A percentile compares a stretch with the other conserved stretches of the same genome.
phyloP scores from a whole-genome alignment of 306 rosid species.

The Lotus japonicus region DNA sequence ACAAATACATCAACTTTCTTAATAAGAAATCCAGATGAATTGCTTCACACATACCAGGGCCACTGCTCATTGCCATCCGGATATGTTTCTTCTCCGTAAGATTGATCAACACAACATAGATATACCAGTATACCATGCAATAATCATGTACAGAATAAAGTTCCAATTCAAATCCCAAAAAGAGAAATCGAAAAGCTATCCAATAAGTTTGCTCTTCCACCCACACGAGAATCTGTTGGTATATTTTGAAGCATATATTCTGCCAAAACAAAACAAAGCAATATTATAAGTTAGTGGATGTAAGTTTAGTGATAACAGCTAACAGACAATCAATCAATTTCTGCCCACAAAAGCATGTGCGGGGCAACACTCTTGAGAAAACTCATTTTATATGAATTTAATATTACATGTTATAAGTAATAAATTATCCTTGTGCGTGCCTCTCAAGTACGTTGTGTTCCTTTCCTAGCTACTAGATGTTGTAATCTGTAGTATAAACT shows the following conservation, averaged over 20 bases:
- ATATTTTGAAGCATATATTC: constrained; percentile 59
- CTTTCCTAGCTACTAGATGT: not conserved
- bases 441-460: not conserved
- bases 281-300: constrained; percentile 1
- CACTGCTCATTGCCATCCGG: constrained; percentile 43
- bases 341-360: not conserved
- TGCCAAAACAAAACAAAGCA: constrained; percentile 52
- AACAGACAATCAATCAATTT: constrained; percentile 9
- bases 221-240: constrained; percentile 83
- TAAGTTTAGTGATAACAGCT: not conserved
- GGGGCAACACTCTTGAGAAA: not conserved
- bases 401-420: not conserved
- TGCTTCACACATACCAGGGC: constrained; percentile 43
- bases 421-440: not conserved
- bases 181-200: constrained; percentile 89
- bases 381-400: constrained; percentile 6
- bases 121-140: constrained; percentile 97
- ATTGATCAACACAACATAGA: constrained; percentile 67
- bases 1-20: not conserved
- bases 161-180: constrained; percentile 88
- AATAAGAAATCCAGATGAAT: constrained; percentile 10
- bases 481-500: not conserved
- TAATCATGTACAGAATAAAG: constrained; percentile 83
- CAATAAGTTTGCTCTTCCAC: constrained; percentile 94
- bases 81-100: constrained; percentile 75